These are phyloP conservation scores for Leccinum arenicola DNA, from an alignment of 768 basidiomycete species.

Conservation along the genomic window DNA sequence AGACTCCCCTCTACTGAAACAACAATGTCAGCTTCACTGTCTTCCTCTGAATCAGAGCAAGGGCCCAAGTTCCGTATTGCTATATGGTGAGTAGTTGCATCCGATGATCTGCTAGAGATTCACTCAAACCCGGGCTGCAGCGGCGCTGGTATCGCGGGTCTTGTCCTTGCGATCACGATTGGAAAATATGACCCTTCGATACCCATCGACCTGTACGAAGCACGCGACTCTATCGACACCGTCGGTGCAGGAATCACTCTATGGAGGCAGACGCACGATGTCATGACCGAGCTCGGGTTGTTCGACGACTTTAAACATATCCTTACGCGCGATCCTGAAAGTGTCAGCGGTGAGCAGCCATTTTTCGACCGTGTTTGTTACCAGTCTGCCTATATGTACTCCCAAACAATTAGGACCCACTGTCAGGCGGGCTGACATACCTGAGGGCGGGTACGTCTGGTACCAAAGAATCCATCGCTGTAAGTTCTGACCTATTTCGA, in stretches of 20 bases:
- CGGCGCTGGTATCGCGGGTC: constrained; percentile 44
- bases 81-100: constrained; percentile 8
- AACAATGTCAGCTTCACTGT: background rate
- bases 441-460: constrained; percentile 31
- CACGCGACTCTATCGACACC: constrained; percentile 37
- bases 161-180: constrained; percentile 41
- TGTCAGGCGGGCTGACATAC: constrained; percentile 28
- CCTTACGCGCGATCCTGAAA: constrained; percentile 9
- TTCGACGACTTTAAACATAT: constrained; percentile 31
- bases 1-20: background rate
- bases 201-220: constrained; percentile 46
- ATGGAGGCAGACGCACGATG: constrained; percentile 45
- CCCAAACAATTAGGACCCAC: constrained; percentile 16
- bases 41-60: background rate
- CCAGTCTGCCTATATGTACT: constrained; percentile 16
- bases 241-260: constrained; percentile 44
- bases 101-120: background rate
- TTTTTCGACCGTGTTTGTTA: background rate
- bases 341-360: constrained; percentile 10
- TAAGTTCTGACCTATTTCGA: constrained; percentile 5
- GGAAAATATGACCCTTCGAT: constrained; percentile 31
- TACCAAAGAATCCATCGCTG: constrained; percentile 22
- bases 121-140: constrained; percentile 10
- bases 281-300: constrained; percentile 44
- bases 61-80: constrained; percentile 8